Evolutionary conservation across 805 yeast genomes (phyloP), one percentile per base, ranked within the genome.

Genomic region (Saccharomycopsis capsularis): DNA sequence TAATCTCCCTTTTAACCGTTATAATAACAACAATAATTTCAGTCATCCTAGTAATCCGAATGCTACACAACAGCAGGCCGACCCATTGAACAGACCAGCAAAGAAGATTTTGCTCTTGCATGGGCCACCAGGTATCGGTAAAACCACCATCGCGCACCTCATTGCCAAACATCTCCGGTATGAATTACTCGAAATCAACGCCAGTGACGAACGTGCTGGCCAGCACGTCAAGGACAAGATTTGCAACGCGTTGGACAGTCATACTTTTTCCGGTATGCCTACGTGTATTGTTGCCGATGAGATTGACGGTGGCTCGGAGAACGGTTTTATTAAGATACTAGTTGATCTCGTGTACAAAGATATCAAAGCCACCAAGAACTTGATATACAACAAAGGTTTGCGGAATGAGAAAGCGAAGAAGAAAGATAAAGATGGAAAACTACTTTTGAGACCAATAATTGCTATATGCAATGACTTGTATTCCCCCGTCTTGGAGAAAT

Each of bases 91-190:
- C 25, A 67, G 90, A 48, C 90, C 90, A 0, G 67, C 63, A 15
- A 73, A 74, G 46, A 82, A 78, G 55, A 71, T 93, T 0, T 61
- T 93, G 19, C 67, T 93, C 37, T 74, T 93, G 9, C 88, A 83
- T 61, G 99, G 99, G 0, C 93, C 96, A 0, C 89, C 96, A 0
- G 99, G 99, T 1, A 73, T 84, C 15, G 98, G 98, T 5, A 91
- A 91, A 61, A 90, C 98, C 0, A 78, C 93, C 0, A 81, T 89
- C 2, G 87, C 91, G 0, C 96, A 90, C 60, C 77, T 88, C 1
- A 74, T 89, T 30, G 93, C 96, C 2, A 73, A 71, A 41, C 95
- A 86, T 55, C 75, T 85, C 34, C 95, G 95, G 0, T 91, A 85
- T 61, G 78, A 80, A 40, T 75, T 85, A 0, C 73, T 84, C 56